A percentile compares a stretch with the other conserved stretches of the same genome.
Evolutionary conservation across 2,329 filamentous ascomycete species (phyloP).

Genomic region (Phaeoacremonium minimum): DNA sequence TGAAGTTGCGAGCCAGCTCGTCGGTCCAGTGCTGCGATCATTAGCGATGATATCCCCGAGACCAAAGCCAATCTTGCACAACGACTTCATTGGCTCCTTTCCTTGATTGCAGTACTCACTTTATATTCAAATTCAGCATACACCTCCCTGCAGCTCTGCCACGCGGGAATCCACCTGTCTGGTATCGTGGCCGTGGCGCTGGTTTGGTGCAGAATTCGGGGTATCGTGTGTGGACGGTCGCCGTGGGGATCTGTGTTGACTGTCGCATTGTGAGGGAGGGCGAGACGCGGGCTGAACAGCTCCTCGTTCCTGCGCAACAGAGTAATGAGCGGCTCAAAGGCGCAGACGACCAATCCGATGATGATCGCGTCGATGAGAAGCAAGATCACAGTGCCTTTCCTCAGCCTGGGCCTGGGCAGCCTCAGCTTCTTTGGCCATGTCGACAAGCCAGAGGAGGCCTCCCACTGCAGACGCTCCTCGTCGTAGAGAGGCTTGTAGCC

Average conservation of each 20-base stretch:
- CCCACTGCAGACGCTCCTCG: slow-evolving; percentile 18
- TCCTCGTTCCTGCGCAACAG: slow-evolving; percentile 49
- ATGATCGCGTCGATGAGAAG: slow-evolving; percentile 57
- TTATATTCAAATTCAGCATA: slow-evolving; percentile 73
- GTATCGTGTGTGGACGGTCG: slow-evolving; percentile 50
- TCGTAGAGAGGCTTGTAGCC: slow-evolving; percentile 11
- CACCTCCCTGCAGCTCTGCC: slow-evolving; percentile 61
- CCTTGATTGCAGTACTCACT: slow-evolving; percentile 37
- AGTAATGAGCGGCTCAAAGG: slow-evolving; percentile 66
- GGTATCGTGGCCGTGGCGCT: slow-evolving; percentile 68
- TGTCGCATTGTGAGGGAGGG: slow-evolving; percentile 8
- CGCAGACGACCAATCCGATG: slow-evolving; percentile 59
- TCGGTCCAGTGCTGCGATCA: slow-evolving; percentile 74
- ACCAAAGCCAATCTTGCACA: background rate
- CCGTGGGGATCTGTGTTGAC: background rate
- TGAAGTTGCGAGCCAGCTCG: slow-evolving; percentile 61
- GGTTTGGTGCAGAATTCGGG: slow-evolving; percentile 73
- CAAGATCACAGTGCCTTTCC: slow-evolving; percentile 49
- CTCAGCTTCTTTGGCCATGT: slow-evolving; percentile 16
- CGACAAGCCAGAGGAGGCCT: background rate
- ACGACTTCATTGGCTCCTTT: background rate
- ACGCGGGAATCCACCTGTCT: slow-evolving; percentile 58
- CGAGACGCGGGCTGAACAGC: slow-evolving; percentile 20
- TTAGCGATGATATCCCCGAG: no score
- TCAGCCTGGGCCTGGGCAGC: slow-evolving; percentile 14